A percentile compares a stretch with the other conserved stretches of the same genome.
Evolutionary conservation across 2,329 filamentous ascomycete genomes (phyloP).

Genomic region (Cladosporium sp.): DNA sequence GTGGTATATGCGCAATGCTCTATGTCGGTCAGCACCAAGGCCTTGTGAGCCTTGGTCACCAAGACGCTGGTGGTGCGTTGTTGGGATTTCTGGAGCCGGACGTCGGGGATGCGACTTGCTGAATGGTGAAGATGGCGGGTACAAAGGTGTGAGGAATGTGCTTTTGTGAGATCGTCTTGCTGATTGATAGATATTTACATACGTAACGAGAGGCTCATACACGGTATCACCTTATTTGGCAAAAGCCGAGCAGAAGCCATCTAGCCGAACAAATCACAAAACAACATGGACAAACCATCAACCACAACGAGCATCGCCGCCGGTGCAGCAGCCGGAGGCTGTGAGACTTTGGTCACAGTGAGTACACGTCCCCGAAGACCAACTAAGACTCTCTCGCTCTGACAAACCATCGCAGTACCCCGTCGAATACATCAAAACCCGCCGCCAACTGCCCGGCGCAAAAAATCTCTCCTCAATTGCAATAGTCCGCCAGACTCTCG

Average conservation of each 20-base stretch:
- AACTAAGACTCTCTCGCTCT: neutral
- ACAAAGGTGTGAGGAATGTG: neutral
- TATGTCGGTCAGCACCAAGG: neutral
- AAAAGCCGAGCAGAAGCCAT: too few species aligned
- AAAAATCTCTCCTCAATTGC: slow-evolving; percentile 15
- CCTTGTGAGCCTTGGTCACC: slow-evolving; percentile 5
- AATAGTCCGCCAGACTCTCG: slow-evolving; percentile 12
- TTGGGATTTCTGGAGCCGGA: neutral
- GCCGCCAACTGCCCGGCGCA: slow-evolving; percentile 14
- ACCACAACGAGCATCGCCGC: slow-evolving; percentile 16
- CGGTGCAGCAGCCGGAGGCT: slow-evolving; percentile 16
- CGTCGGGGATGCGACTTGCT: neutral
- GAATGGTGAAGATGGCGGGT: neutral
- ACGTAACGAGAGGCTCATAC: neutral
- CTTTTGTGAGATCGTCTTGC: neutral
- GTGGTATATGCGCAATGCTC: slow-evolving; percentile 3
- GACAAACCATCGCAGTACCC: slow-evolving; percentile 10
- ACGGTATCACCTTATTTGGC: neutral
- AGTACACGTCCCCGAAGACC: neutral
- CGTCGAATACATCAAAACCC: slow-evolving; percentile 22
- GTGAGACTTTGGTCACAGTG: slow-evolving; percentile 19
- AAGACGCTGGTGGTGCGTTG: slow-evolving; percentile 8
- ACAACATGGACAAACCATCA: slow-evolving; percentile 11
- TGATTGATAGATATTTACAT: neutral
- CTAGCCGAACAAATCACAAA: neutral